Percentiles rank a stretch among this genome's conserved stretches.
phyloP scores from a whole-genome alignment of 768 basidiomycete genomes.

The Flagelloscypha sp. region DNA sequence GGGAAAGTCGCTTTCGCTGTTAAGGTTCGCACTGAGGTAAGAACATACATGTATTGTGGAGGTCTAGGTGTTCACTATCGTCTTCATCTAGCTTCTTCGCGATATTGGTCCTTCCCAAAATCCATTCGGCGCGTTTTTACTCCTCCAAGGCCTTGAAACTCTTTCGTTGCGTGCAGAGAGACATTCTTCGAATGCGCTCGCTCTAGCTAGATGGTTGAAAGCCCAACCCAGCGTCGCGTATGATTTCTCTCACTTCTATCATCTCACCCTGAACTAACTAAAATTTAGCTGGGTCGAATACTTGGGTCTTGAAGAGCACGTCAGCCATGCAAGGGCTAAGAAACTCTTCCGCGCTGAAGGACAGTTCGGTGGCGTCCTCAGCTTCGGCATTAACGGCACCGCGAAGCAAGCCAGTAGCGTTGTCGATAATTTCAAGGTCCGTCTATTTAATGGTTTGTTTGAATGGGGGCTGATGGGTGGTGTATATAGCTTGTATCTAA shows the following conservation, averaged over 20 bases:
- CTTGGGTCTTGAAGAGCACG: constrained; percentile 57
- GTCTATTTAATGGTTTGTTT: no score
- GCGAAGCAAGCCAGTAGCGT: constrained; percentile 42
- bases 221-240: no score
- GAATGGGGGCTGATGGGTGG: no score
- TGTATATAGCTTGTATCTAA: no score
- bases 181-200: constrained; percentile 63
- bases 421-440: constrained; percentile 63
- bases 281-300: constrained; percentile 74
- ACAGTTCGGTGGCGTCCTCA: constrained; percentile 65
- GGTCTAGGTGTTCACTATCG: constrained; percentile 5
- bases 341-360: constrained; percentile 42
- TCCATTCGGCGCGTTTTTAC: constrained; percentile 67
- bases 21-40: constrained; percentile 49
- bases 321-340: constrained; percentile 50
- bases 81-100: constrained; percentile 38
- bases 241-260: not conserved
- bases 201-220: constrained; percentile 41
- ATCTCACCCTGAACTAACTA: constrained; percentile 39
- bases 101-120: constrained; percentile 61
- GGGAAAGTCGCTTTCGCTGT: constrained; percentile 55
- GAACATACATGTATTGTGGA: not conserved
- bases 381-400: constrained; percentile 66
- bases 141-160: constrained; percentile 76
- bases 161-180: constrained; percentile 63